Base-by-base conservation (phyloP, 208 protist species). In the Sergeia podlipaevii region DNA sequence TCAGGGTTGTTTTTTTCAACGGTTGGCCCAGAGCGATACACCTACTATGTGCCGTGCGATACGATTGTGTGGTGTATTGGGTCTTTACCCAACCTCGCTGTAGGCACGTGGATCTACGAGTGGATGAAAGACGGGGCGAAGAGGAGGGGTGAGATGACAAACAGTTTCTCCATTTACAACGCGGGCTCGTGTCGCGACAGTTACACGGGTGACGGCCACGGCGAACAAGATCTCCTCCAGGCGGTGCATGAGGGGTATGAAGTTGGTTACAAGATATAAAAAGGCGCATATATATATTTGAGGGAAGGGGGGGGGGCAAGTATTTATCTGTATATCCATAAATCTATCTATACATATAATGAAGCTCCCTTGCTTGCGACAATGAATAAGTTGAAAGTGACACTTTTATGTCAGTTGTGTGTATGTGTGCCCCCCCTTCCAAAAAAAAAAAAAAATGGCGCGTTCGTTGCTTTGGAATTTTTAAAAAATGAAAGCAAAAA, bases 41-140 rank as follows among this genome's bases (percentile, higher is more conserved):
- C 62, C 43, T 91, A 65, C 51, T 80, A 74, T 41, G 57, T 90
- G 7, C 76, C 80, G 32, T 90, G 81, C 38, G 87, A 95, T 55
- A 95, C 87, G 6, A 74, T 95, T 48, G 78, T 95, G 34, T 91
- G 81, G 80, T 85, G 79, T 32, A 61, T 73, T 13, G 87, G 87
- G 30, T 88, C 89, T 80, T 62, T 95, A 55, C 87, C 87, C 2
- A 91, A 90, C 55, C 71, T 91, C 20, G 60, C 49, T 10, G 73
- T 89, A 24, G 80, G 83, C 47, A 90, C 83, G 6, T 90, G 80
- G 81, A 77, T 95, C 10, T 83, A 90, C 41, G 87, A 95, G 58
- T 95, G 80, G 79, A 85, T 87, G 73, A 80, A 90, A 36, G 84
- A 95, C 37, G 87, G 87, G 7, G 83, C 87, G 8, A 76, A 74